phyloP scores from a whole-genome alignment of 805 yeast genomes.

The Blastobotrys peoriensis region DNA sequence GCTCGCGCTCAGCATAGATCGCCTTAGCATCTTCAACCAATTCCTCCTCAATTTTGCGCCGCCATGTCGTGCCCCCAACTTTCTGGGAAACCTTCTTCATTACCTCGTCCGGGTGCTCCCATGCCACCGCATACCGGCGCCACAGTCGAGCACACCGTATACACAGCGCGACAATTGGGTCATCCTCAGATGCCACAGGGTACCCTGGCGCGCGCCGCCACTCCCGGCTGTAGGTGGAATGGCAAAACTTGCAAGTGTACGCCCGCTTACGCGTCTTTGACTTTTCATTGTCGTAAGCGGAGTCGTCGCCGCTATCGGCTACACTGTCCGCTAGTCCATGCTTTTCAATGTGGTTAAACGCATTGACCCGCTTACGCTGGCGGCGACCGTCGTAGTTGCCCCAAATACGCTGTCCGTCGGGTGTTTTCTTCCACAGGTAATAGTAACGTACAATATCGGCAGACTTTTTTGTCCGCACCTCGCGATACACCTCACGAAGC shows the following conservation, averaged over 20 bases:
- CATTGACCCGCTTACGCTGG: slow-evolving; percentile 45
- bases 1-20: slow-evolving; percentile 26
- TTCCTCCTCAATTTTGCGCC: slow-evolving; percentile 58
- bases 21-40: slow-evolving; percentile 44
- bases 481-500: slow-evolving; percentile 61
- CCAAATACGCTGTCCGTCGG: slow-evolving; percentile 71
- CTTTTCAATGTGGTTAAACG: slow-evolving; percentile 18
- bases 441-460: slow-evolving; percentile 82
- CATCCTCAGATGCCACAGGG: slow-evolving; percentile 32
- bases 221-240: slow-evolving; percentile 44
- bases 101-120: slow-evolving; percentile 76
- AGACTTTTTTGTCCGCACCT: slow-evolving; percentile 66
- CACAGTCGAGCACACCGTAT: slow-evolving; percentile 82
- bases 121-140: slow-evolving; percentile 81
- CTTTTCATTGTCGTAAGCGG: slow-evolving; percentile 57
- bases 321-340: slow-evolving; percentile 39
- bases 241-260: slow-evolving; percentile 70
- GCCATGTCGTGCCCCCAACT: slow-evolving; percentile 46
- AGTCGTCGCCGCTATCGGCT: slow-evolving; percentile 65
- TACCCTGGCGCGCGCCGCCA: slow-evolving; percentile 75
- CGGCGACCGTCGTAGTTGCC: slow-evolving; percentile 69
- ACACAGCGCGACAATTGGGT: slow-evolving; percentile 59
- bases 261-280: slow-evolving; percentile 34
- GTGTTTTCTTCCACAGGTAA: slow-evolving; percentile 87
- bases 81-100: slow-evolving; percentile 44